Conservation (phyloP, 192 early-diverging fungal genomes). For the Gryganskiella cystojenkinii region DNA sequence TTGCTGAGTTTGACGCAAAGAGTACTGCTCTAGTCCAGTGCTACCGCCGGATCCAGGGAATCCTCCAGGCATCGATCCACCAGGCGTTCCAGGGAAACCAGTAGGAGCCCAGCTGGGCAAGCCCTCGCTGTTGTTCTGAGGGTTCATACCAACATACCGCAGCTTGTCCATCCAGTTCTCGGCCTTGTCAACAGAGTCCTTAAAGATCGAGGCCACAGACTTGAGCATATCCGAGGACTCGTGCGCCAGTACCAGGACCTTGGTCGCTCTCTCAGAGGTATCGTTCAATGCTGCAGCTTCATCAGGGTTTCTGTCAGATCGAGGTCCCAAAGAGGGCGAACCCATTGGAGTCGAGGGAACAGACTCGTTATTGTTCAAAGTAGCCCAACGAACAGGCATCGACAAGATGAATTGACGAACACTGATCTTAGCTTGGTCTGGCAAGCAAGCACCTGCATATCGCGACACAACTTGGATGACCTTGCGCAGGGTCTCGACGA, state of each 20-base stretch:
- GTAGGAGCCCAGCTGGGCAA: constrained; percentile 52
- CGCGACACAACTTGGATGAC: constrained; percentile 89
- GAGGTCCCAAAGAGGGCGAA: constrained; percentile 51
- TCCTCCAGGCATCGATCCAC: constrained; percentile 43
- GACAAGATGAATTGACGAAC: constrained; percentile 88
- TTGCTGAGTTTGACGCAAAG: constrained; percentile 32
- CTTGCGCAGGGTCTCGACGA: constrained; percentile 83
- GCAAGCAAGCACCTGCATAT: constrained; percentile 87
- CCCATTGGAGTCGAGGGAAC: constrained; percentile 53
- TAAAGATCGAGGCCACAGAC: constrained; percentile 72
- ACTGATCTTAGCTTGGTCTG: constrained; percentile 79
- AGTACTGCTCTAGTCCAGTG: constrained; percentile 43
- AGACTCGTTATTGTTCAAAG: constrained; percentile 56
- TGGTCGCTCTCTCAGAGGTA: constrained; percentile 66
- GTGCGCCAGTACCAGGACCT: constrained; percentile 73
- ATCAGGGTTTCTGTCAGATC: constrained; percentile 27
- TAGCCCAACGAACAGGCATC: constrained; percentile 83
- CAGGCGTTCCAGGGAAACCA: constrained; percentile 30
- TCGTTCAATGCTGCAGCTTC: constrained; percentile 40
- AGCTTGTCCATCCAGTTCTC: constrained; percentile 69
- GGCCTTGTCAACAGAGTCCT: constrained; percentile 74
- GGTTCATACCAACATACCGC: constrained; percentile 45
- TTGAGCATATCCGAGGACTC: constrained; percentile 77
- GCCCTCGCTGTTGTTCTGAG: constrained; percentile 46
- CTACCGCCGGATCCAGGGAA: constrained; percentile 27